Base-by-base conservation (phyloP, 371 early-diverging fungal species). In the Entomophthora muscae region DNA sequence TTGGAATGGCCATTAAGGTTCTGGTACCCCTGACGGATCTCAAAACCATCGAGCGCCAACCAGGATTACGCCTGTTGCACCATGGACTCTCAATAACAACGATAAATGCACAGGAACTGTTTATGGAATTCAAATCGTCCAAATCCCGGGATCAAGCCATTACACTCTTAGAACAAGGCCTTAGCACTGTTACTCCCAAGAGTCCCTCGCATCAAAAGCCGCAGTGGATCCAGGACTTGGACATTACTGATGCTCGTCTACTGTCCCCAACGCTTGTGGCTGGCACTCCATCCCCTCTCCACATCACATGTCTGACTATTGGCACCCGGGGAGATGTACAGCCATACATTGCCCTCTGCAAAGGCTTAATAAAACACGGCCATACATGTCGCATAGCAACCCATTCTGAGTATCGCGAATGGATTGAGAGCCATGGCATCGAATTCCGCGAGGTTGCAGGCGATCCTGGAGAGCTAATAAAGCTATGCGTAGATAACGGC, bases 311-410 rank as follows among this genome's bases (percentile, higher is more conserved):
- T 63, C 69, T 89, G 42, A 89, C 89, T 0, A 87, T 90, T 64
- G 91, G 91, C n/a, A 84, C 88, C 5, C 77, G 91, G 33, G 91
- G 91, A 3, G 91, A 89, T 70, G 89, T 90, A 0, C 88, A 90
- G 66, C 91, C 89, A 0, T 90, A 86, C 61, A 85, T 90, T 70
- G 89, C 89, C 0, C 74, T 88, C 13, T 83, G 86, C 70, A 88
- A 89, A 72, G 76, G 80, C 1, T 69, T 90, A 10, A 78, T 79
- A 78, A 72, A 71, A 52, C 78, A 85, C 65, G 88, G 89, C 0
- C 90, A 90, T 65, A 70, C 68, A 21, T 85, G 85, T 61, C 77
- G 83, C 31, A 88, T 89, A 52, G 84, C 86, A 0, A 85, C 90
- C 0, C 88, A 88, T 65, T 76, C 71, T 29, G 90, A 89, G 63